Evolutionary conservation across 345 rosid genomes (phyloP), one percentile per base, ranked within the genome.

Genomic region (Gossypium thurberi): DNA sequence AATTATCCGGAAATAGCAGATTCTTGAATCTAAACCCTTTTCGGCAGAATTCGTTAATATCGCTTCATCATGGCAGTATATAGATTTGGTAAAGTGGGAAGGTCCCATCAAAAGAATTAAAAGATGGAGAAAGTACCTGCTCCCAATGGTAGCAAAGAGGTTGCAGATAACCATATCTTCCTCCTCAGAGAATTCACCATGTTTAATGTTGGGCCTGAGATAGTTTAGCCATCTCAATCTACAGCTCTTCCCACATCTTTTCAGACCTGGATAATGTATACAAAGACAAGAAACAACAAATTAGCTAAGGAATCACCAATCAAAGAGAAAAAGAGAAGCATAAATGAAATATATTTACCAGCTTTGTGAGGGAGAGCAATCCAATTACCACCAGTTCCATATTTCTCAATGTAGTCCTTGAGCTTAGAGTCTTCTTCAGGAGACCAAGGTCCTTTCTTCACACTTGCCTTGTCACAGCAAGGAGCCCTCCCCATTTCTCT

Each of bases 391-490:
- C 93, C 97, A 76, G 89, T 94, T 8, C 98, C 98, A 82, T 78
- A 72, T 73, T 85, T 91, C 75, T 91, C 90, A 2, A 94, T 90
- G 87, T 84, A 90, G 46, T 85, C 93, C 79, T 85, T 91, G 46
- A 94, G 96, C 84, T 90, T 91, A 5, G 88, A 78, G 75, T 94
- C 98, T 84, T 94, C 98, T 77, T 94, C 97, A 42, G 98, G 94
- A 28, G 97, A 91, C 98, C 98, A 94, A 70, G 98, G 98, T 4
- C 98, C 98, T 74, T 86, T 89, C 88, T 94, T 94, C 87, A 94
- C 98, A 78, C 85, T 94, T 61, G 97, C 91, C 79, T 94, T 94
- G 82, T 94, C 98, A 80, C 97, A 94, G 63, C 98, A 94, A 77
- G 98, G 98, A 88, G 97, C 98, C 72, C 98, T 86, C 37, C 98